A percentile compares a stretch with the other conserved stretches of the same genome.
These are phyloP conservation scores for Solanum appendiculatum DNA, from an alignment of 257 asterid species.

Conservation along the genomic window DNA sequence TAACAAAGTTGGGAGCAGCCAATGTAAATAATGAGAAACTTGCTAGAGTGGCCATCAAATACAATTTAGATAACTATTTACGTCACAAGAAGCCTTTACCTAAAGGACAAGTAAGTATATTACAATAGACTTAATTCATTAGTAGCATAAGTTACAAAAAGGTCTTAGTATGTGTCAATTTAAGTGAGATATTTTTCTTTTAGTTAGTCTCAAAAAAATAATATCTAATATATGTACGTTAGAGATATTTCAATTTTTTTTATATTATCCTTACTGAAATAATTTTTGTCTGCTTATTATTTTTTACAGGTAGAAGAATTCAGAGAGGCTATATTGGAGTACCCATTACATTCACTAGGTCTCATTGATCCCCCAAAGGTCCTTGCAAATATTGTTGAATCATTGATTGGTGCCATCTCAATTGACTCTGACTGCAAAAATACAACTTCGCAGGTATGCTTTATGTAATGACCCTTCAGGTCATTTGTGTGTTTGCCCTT, in stretches of 20 bases:
- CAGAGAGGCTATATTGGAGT: constrained; percentile 4
- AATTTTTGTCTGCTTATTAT: too few species aligned
- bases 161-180: background rate
- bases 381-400: background rate
- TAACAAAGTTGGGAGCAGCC: constrained; percentile 42
- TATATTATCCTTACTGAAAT: too few species aligned
- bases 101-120: constrained; percentile 18
- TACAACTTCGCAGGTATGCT: background rate
- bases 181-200: background rate
- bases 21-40: constrained; percentile 60
- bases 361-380: background rate
- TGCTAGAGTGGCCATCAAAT: background rate
- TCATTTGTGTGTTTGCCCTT: too few species aligned
- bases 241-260: too few species aligned
- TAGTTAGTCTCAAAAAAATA: too few species aligned
- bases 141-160: background rate
- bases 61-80: constrained; percentile 16
- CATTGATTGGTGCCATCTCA: background rate
- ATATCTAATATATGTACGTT: background rate
- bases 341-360: constrained; percentile 34
- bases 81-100: constrained; percentile 25
- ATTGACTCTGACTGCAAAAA: background rate
- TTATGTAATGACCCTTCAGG: too few species aligned
- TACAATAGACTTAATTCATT: background rate
- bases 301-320: constrained; percentile 28